Base-by-base conservation (phyloP, 345 rosid species). In the Carallia brachiata region DNA sequence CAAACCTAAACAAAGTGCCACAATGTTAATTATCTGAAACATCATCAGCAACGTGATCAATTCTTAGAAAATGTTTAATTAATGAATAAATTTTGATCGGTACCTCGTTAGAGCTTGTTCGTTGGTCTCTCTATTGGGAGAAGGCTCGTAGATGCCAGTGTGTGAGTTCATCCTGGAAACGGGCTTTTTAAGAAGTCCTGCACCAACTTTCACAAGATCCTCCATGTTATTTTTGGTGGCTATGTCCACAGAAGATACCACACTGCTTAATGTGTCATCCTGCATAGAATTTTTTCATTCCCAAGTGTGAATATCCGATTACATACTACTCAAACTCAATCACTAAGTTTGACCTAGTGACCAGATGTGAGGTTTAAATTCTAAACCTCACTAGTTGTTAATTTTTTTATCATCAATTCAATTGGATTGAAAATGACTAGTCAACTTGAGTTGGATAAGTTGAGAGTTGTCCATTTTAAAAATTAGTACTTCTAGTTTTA, bases 101-200 rank as follows among this genome's bases (percentile, higher is more conserved):
- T 69, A 69, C 72, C 73, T 70, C 23, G 1, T 36, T 1, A 71
- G 62, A 54, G 75, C 75, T 6, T 65, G 65, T 48, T 65, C 65
- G 2, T 72, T 72, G 6, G 70, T 72, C 19, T 18, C 52, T 16
- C 58, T 19, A 6, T 19, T 19, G 13, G 53, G 53, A 58, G 0
- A 6, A 3, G 63, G 56, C 28, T 72, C 75, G 23, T 6, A 72
- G 1, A 13, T 34, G 23, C 75, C 75, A 4, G 52, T 72, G 27
- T 48, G 23, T 23, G 65, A 34, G 34, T 65, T 72, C 31, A 72
- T 59, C 13, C 52, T 65, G 0, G 53, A 65, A 47, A 72, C 52
- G 0, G 65, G 69, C 48, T 72, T 72, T 7, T 59, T 56, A 1
- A 72, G 23, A 6, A 72, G 36, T 27, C 36, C 47, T 57, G 48